A percentile compares a stretch with the other conserved stretches of the same genome.
Conservation (phyloP, 805 yeast genomes). For the Cyberlindnera mycetangii region DNA sequence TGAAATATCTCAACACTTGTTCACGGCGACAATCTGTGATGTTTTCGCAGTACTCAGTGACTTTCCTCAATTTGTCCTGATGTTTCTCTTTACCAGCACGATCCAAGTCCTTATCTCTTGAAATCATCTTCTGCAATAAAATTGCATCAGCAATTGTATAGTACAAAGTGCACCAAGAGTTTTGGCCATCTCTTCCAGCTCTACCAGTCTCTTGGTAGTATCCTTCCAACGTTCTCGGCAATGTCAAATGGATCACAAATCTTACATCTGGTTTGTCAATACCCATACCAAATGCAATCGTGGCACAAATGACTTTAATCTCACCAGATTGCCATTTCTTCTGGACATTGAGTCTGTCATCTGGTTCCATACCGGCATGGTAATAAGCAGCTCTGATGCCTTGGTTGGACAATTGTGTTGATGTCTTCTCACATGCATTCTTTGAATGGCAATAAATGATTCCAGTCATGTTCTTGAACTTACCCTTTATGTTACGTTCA, state of each 20-base stretch:
- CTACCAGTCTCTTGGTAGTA: conserved; percentile 98
- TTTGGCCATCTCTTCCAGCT: conserved; percentile 93
- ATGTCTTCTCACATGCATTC: conserved; percentile 79
- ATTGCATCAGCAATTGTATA: conserved; percentile 81
- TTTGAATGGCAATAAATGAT: conserved; percentile 93
- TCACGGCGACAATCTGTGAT: conserved; percentile 84
- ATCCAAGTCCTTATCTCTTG: conserved; percentile 67
- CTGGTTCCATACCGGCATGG: conserved; percentile 93
- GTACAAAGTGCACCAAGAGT: conserved; percentile 78
- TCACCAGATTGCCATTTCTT: conserved; percentile 73
- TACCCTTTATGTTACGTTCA: conserved; percentile 46
- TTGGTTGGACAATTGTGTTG: conserved; percentile 50
- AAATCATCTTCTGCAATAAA: conserved; percentile 70
- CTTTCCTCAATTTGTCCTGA: conserved; percentile 71
- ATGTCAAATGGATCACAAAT: conserved; percentile 81
- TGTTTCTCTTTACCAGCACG: conserved; percentile 70
- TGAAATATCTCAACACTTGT: conserved; percentile 87
- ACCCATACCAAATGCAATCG: conserved; percentile 99
- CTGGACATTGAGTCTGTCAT: conserved; percentile 72
- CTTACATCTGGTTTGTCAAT: conserved; percentile 96
- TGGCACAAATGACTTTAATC: conserved; percentile 86
- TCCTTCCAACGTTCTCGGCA: conserved; percentile 91
- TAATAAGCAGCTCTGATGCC: conserved; percentile 76
- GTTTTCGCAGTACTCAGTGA: conserved; percentile 89
- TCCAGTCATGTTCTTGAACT: conserved; percentile 64